Conservation (phyloP, 1,284 basidiomycete species). For the Athelia sp. region DNA sequence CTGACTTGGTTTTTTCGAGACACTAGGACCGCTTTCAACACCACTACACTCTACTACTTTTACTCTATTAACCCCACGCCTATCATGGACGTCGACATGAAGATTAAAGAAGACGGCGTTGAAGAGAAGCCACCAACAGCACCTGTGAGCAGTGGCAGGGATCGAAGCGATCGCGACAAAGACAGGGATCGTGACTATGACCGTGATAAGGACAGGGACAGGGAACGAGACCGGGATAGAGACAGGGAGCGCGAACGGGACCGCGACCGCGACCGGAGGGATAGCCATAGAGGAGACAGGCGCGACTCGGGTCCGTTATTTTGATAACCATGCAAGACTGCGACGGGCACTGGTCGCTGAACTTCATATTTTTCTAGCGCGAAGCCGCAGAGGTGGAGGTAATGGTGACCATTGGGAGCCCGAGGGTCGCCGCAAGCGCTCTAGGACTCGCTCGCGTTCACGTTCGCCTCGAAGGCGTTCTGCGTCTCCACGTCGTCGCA, state of each 20-base stretch:
- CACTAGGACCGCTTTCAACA: too few relatives aligned
- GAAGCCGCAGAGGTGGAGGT: slow-evolving; percentile 35
- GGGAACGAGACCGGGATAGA: slow-evolving; percentile 37
- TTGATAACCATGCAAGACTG: slow-evolving; percentile 1
- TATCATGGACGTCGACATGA: slow-evolving; percentile 77
- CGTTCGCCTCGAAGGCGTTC: slow-evolving; percentile 61
- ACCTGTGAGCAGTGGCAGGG: slow-evolving; percentile 29
- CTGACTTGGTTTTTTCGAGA: too few relatives aligned
- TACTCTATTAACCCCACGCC: too few relatives aligned
- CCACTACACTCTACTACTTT: too few relatives aligned
- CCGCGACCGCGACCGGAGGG: slow-evolving; percentile 30
- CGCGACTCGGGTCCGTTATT: slow-evolving; percentile 49
- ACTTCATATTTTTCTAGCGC: slow-evolving; percentile 20
- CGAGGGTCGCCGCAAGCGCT: slow-evolving; percentile 57
- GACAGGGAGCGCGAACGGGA: slow-evolving; percentile 31
- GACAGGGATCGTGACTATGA: slow-evolving; percentile 35
- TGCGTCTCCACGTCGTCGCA: slow-evolving; percentile 55
- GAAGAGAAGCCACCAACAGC: slow-evolving; percentile 43
- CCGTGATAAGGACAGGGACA: slow-evolving; percentile 31
- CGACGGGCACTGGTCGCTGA: slow-evolving; percentile 1
- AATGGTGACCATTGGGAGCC: slow-evolving; percentile 76
- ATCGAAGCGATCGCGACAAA: slow-evolving; percentile 35
- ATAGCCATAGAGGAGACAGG: slow-evolving; percentile 40
- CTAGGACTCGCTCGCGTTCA: slow-evolving; percentile 52
- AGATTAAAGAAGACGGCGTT: slow-evolving; percentile 53